Evolutionary conservation across 2,329 filamentous ascomycete species (phyloP).

Genomic region (Monosporascus sp.): DNA sequence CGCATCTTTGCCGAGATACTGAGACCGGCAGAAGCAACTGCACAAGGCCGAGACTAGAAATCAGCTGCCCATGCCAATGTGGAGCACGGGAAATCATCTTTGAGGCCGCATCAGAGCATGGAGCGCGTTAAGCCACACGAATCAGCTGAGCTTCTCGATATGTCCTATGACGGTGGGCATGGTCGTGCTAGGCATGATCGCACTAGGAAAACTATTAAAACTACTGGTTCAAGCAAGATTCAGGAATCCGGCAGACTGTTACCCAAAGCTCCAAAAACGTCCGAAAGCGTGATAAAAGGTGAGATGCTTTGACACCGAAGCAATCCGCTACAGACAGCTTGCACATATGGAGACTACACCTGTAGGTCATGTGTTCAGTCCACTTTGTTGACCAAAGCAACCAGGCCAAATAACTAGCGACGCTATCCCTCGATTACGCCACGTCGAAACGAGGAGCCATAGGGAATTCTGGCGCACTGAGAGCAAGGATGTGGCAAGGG

Average conservation of each 20-base stretch:
- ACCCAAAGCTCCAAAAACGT: neutral
- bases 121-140: neutral
- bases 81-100: too few relatives aligned
- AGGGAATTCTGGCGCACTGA: constrained; percentile 4
- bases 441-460: constrained; percentile 13
- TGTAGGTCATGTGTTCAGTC: constrained; percentile 17
- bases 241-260: neutral
- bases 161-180: neutral
- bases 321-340: neutral
- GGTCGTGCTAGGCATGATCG: constrained; percentile 7
- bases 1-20: too few relatives aligned
- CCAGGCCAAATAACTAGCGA: constrained; percentile 20
- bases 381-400: constrained; percentile 23
- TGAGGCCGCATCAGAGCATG: neutral
- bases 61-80: too few relatives aligned
- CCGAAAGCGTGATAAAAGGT: neutral
- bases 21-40: too few relatives aligned
- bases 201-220: neutral
- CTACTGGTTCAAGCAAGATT: neutral
- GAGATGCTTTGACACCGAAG: neutral
- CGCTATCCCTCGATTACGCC: constrained; percentile 17
- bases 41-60: too few relatives aligned
- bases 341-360: constrained; percentile 6
- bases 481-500: neutral
- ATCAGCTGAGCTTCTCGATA: too few relatives aligned